Conservation (phyloP, 2,329 filamentous ascomycete species). For the Colletotrichum siamense region DNA sequence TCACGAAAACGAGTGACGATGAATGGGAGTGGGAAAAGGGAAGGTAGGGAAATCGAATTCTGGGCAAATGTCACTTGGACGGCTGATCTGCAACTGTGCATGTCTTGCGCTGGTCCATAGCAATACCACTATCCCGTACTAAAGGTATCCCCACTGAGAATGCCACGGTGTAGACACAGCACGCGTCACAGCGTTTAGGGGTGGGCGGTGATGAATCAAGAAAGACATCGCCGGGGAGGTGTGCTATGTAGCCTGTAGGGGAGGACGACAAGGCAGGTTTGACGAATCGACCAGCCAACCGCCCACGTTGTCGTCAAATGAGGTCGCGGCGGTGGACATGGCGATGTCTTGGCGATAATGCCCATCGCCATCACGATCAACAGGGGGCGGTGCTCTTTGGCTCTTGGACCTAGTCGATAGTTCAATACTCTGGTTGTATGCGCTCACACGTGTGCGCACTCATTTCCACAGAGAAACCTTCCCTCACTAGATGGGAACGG, state of each 20-base stretch:
- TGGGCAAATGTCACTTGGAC: background rate
- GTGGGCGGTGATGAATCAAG: background rate
- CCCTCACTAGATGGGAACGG: background rate
- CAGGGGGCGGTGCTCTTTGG: background rate
- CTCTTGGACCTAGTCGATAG: background rate
- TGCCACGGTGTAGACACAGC: slow-evolving; percentile 2
- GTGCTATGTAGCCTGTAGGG: background rate
- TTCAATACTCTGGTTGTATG: background rate
- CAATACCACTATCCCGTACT: background rate
- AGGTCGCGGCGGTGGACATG: background rate
- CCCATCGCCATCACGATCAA: background rate
- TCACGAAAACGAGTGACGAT: background rate
- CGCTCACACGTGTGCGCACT: background rate
- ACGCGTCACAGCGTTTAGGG: background rate
- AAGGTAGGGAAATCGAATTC: background rate
- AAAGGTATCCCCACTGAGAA: background rate
- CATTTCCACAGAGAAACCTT: background rate
- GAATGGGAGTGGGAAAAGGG: background rate
- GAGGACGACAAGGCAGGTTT: background rate
- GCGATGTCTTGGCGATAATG: background rate
- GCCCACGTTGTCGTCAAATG: background rate
- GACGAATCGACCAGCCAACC: background rate
- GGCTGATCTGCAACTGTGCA: slow-evolving; percentile 8
- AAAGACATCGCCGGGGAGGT: background rate
- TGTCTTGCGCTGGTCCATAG: background rate